Evolutionary conservation across 2,329 filamentous ascomycete species (phyloP), one percentile per base, ranked within the genome.

Genomic region (Trichoderma citrinoviride): DNA sequence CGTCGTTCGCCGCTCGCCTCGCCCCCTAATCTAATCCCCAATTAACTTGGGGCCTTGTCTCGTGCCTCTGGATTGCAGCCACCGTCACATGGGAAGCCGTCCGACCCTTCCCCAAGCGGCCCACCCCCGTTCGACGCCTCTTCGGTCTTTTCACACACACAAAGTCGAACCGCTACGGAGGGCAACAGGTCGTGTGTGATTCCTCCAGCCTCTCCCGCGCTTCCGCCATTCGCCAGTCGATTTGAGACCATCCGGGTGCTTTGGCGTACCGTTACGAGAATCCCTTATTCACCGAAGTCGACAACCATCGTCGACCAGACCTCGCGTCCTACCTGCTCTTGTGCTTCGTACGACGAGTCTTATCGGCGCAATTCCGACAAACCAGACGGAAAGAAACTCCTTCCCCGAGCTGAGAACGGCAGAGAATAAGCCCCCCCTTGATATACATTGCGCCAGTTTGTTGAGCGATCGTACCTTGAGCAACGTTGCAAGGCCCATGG

Each of bases 161-260:
- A 60, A 55, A 14, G 23, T 44, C 37, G 47, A 37, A 41, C 62
- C 46, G 52, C 64, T 74, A 68, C 71, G 72, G 76, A 75, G 67
- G 76, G 76, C 66, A 78, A 77, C 67, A 75, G 75, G 74, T 78
- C 76, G 77, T 77, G 76, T 78, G 76, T 75, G 70, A 73, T 68
- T 68, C 66, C 61, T 27, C 56, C 67, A 68, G 68, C 70, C 5
- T 62, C 61, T 57, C 21, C 27, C 50, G 41, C 57, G 64, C 57
- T 43, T 58, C 66, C 65, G 29, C 25, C 8, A 61, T 61, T 61
- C 33, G 50, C 56, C 65, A 46, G 47, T 19, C 58, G 25, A 21
- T 44, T 43, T 27, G 17, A 53, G 37, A 54, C 14, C 41, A 53
- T 50, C 50, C 25, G 52, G 33, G 23, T 64, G 56, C 57, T 60